phyloP scores from a whole-genome alignment of 495 filamentous ascomycete species.

The Aspergillus affinis region DNA sequence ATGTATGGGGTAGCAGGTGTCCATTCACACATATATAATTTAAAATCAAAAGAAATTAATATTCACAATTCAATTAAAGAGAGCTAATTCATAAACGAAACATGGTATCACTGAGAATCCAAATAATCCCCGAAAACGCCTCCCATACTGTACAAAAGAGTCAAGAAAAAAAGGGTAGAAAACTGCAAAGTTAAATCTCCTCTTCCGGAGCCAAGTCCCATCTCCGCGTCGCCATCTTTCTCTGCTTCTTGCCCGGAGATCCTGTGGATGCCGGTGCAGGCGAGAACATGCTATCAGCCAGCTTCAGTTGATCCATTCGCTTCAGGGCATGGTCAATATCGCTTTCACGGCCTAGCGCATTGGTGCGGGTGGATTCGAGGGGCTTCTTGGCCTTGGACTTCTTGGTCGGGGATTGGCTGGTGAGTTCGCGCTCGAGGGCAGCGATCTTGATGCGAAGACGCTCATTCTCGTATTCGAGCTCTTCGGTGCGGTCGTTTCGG shows the following conservation, averaged over 20 bases:
- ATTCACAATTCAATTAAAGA: background rate
- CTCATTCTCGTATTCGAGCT: slow-evolving; percentile 51
- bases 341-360: slow-evolving; percentile 38
- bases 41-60: background rate
- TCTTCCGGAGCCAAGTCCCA: slow-evolving; percentile 58
- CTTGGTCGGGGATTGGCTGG: slow-evolving; percentile 46
- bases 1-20: background rate
- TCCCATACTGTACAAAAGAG: background rate
- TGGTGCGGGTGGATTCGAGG: slow-evolving; percentile 25
- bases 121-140: background rate
- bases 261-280: slow-evolving; percentile 23
- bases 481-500: slow-evolving; percentile 33
- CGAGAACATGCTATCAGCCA: slow-evolving; percentile 42
- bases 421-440: slow-evolving; percentile 47
- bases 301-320: slow-evolving; percentile 44
- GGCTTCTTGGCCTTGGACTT: slow-evolving; percentile 35
- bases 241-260: slow-evolving; percentile 45
- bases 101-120: background rate
- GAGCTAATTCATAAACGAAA: background rate
- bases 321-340: slow-evolving; percentile 46
- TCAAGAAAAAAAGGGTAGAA: background rate
- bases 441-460: slow-evolving; percentile 44
- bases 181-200: slow-evolving; percentile 34
- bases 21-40: background rate
- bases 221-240: slow-evolving; percentile 55